A percentile compares a stretch with the other conserved stretches of the same genome.
Evolutionary conservation across 768 basidiomycete species (phyloP).

Genomic region (Lentinus tigrinus): DNA sequence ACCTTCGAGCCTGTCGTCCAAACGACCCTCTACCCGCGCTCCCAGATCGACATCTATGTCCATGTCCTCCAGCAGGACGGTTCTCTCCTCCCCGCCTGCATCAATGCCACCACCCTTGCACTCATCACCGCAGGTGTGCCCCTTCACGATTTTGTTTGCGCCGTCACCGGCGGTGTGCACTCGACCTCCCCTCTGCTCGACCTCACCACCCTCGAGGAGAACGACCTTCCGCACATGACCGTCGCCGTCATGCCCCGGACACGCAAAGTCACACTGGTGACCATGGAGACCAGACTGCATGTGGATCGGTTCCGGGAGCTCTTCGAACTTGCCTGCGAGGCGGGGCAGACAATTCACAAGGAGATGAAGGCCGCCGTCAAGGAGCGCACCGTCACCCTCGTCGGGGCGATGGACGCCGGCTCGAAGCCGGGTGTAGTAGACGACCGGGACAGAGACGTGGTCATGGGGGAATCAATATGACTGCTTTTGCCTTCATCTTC

Average conservation of each 20-base stretch:
- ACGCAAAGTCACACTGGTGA: slow-evolving; percentile 82
- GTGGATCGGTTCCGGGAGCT: slow-evolving; percentile 92
- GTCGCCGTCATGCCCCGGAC: slow-evolving; percentile 88
- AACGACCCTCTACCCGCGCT: slow-evolving; percentile 87
- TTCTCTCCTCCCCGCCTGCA: slow-evolving; percentile 69
- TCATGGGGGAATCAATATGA: slow-evolving; percentile 22
- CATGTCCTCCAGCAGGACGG: slow-evolving; percentile 95
- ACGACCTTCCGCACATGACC: slow-evolving; percentile 83
- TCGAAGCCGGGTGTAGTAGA: slow-evolving; percentile 29
- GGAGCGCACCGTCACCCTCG: slow-evolving; percentile 58
- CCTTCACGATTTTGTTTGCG: slow-evolving; percentile 86
- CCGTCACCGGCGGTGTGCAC: slow-evolving; percentile 80
- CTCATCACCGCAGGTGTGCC: slow-evolving; percentile 90
- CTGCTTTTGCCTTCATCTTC: neutral
- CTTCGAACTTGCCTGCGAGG: slow-evolving; percentile 74
- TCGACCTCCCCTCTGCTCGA: slow-evolving; percentile 82
- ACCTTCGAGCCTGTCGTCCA: slow-evolving; percentile 97
- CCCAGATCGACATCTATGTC: slow-evolving; percentile 88
- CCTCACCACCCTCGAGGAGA: slow-evolving; percentile 86
- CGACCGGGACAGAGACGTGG: slow-evolving; percentile 22
- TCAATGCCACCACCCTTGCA: slow-evolving; percentile 94
- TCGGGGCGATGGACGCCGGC: slow-evolving; percentile 57
- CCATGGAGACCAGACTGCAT: slow-evolving; percentile 93
- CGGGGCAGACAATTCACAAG: slow-evolving; percentile 69
- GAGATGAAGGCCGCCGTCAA: slow-evolving; percentile 82